Evolutionary conservation across 1,139 yeast species (phyloP).

Genomic region (Wickerhamomyces sp.): DNA sequence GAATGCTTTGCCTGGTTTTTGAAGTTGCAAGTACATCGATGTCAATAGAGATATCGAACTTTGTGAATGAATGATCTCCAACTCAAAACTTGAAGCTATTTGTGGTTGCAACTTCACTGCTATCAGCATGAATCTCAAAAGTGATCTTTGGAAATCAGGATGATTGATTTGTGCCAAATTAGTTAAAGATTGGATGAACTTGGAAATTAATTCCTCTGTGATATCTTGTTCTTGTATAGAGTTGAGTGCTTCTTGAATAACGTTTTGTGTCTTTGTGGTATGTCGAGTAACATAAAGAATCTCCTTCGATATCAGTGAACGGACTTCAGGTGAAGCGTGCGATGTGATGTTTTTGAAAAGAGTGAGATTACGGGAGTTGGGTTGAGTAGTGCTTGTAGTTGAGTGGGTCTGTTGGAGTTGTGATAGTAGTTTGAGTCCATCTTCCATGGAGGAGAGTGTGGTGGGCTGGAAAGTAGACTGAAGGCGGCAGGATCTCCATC

Average conservation of each 20-base stretch:
- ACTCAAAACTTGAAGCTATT: background rate
- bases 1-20: constrained; percentile 7
- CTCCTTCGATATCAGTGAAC: background rate
- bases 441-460: too few species aligned
- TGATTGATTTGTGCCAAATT: background rate
- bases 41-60: background rate
- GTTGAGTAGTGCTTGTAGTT: too few species aligned
- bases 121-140: background rate
- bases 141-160: background rate
- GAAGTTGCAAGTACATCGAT: background rate
- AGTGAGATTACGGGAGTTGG: background rate
- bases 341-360: background rate
- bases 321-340: background rate
- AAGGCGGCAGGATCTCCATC: too few species aligned
- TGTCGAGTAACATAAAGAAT: constrained; percentile 1
- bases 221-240: constrained; percentile 1
- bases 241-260: constrained; percentile 1
- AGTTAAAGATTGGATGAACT: constrained; percentile 1
- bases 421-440: too few species aligned
- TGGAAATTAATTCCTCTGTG: background rate
- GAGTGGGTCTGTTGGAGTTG: too few species aligned
- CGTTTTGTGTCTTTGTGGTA: constrained; percentile 1
- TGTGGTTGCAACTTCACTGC: background rate
- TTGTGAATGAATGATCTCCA: background rate
- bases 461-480: too few species aligned